phyloP scores from a whole-genome alignment of 176 grass and related monocot species.

The Dendrocalamus sinicus region DNA sequence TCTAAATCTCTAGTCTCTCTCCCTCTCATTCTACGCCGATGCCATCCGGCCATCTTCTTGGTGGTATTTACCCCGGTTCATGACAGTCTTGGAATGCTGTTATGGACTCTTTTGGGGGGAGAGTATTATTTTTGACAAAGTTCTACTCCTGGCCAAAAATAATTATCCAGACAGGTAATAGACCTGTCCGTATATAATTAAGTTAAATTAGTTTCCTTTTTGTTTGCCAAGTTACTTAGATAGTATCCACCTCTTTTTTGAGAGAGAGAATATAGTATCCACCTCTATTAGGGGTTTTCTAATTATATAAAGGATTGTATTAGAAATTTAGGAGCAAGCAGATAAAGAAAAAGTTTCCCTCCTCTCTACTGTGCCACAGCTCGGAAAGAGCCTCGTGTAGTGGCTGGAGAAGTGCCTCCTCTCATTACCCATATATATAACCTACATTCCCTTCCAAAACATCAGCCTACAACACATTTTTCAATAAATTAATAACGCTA shows the following conservation, averaged over 20 bases:
- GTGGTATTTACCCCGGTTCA: too few relatives aligned
- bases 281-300: background rate
- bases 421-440: slow-evolving; percentile 17
- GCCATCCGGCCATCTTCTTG: too few relatives aligned
- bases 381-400: background rate
- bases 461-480: background rate
- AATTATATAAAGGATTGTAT: background rate
- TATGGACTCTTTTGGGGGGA: background rate
- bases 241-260: background rate
- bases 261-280: too few relatives aligned
- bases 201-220: background rate
- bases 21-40: too few relatives aligned
- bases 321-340: background rate
- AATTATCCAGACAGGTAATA: background rate
- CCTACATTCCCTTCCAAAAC: background rate
- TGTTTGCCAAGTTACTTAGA: background rate
- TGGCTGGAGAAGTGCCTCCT: background rate
- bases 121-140: background rate
- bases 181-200: background rate
- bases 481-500: background rate
- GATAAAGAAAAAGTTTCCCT: background rate
- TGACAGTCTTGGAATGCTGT: background rate
- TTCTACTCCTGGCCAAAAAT: background rate
- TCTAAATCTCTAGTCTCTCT: too few relatives aligned
- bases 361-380: background rate